phyloP scores from a whole-genome alignment of 331 rosid species.

The Cydonia oblonga region DNA sequence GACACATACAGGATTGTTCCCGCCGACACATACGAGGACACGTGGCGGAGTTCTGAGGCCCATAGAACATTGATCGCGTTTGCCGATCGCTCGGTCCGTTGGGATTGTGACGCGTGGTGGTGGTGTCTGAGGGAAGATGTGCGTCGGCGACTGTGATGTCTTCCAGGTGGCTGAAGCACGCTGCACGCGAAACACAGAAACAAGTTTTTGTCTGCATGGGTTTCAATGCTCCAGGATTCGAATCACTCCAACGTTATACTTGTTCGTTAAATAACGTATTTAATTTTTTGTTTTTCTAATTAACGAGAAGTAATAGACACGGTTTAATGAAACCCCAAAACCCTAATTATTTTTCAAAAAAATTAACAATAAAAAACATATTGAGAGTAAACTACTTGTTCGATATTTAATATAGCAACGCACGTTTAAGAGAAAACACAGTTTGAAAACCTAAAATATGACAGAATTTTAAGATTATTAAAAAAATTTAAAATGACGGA shows the following conservation, averaged over 20 bases:
- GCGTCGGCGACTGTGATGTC: background rate
- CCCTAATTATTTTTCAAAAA: no score
- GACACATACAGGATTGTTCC: background rate
- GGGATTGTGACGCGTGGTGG: background rate
- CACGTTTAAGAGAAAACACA: no score
- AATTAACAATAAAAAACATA: no score
- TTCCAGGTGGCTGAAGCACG: background rate
- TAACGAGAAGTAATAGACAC: background rate
- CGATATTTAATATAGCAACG: no score
- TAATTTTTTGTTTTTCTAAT: background rate
- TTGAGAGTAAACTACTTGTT: no score
- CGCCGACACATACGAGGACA: background rate
- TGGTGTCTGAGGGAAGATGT: background rate
- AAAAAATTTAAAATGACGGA: no score
- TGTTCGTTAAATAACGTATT: no score
- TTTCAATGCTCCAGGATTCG: background rate
- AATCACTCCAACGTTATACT: background rate
- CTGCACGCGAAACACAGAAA: background rate
- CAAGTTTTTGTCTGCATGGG: background rate
- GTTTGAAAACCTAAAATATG: no score
- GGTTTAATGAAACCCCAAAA: no score
- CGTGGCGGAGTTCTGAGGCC: background rate
- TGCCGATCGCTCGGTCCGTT: background rate
- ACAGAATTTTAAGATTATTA: no score
- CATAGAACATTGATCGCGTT: background rate